Evolutionary conservation across 2,329 filamentous ascomycete species (phyloP).

Genomic region (Leptosphaerulina australis): DNA sequence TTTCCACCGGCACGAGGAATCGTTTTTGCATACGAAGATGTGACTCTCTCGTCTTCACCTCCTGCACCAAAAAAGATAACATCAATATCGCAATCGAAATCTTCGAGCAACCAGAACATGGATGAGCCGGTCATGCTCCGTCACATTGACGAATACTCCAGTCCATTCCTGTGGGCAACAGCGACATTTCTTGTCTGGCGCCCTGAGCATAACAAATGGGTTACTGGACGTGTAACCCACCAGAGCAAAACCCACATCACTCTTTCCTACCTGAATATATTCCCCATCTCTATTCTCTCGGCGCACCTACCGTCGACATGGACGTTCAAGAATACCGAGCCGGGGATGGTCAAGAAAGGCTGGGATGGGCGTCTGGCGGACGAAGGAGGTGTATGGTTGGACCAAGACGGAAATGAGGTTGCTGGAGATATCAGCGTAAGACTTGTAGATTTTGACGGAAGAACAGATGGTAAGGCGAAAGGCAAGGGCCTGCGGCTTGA

Average conservation of each 20-base stretch:
- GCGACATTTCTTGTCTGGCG: slow-evolving; percentile 85
- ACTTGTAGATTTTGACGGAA: slow-evolving; percentile 85
- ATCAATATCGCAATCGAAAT: too few species aligned
- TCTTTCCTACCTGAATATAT: slow-evolving; percentile 86
- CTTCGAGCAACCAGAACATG: neutral
- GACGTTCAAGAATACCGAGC: slow-evolving; percentile 65
- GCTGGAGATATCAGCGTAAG: slow-evolving; percentile 16
- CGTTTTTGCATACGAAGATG: slow-evolving; percentile 74
- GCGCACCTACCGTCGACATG: slow-evolving; percentile 76
- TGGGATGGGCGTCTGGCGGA: slow-evolving; percentile 32
- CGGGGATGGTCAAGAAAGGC: slow-evolving; percentile 30
- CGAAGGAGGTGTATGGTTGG: slow-evolving; percentile 75
- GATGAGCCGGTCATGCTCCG: slow-evolving; percentile 17
- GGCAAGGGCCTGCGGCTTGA: slow-evolving; percentile 79
- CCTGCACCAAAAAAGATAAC: slow-evolving; percentile 47
- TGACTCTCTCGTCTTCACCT: slow-evolving; percentile 67
- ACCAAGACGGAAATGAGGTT: slow-evolving; percentile 69
- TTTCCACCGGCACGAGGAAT: slow-evolving; percentile 74
- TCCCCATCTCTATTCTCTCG: slow-evolving; percentile 86
- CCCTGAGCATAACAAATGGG: slow-evolving; percentile 71
- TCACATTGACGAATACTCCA: slow-evolving; percentile 72
- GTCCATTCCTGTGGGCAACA: slow-evolving; percentile 85
- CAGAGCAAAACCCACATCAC: slow-evolving; percentile 90
- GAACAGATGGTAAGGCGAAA: slow-evolving; percentile 66
- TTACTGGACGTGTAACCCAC: slow-evolving; percentile 83